phyloP scores from a whole-genome alignment of 352 stramenopile genomes.

The Globisporangium yorkense region DNA sequence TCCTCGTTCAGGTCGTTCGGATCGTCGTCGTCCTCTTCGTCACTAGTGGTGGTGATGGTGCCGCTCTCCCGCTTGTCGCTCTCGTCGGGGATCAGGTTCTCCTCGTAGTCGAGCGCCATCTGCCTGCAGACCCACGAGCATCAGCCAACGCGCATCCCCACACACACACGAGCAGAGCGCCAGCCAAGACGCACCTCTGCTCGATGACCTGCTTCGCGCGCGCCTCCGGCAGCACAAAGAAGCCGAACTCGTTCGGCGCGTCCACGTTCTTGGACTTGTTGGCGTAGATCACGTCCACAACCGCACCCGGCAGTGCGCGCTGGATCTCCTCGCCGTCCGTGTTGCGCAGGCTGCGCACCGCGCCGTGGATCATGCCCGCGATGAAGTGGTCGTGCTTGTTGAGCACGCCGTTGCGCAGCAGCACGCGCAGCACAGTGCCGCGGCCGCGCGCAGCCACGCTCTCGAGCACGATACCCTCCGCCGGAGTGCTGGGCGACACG shows the following conservation, averaged over 20 bases:
- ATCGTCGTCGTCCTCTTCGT: constrained; percentile 14
- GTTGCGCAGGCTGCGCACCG: constrained; percentile 56
- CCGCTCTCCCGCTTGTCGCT: neutral
- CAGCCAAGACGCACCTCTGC: constrained; percentile 35
- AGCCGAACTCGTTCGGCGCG: constrained; percentile 72
- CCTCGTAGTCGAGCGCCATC: constrained; percentile 65
- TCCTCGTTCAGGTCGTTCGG: constrained; percentile 31
- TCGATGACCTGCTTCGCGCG: constrained; percentile 68
- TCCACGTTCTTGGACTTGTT: constrained; percentile 84
- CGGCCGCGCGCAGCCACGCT: constrained; percentile 57
- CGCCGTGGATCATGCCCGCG: constrained; percentile 80
- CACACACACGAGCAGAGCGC: neutral
- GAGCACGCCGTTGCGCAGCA: constrained; percentile 64
- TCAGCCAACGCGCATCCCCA: neutral
- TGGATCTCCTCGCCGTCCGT: constrained; percentile 51
- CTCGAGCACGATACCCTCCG: constrained; percentile 71
- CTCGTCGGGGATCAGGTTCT: constrained; percentile 30
- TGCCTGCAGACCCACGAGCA: constrained; percentile 28
- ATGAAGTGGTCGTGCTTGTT: constrained; percentile 73
- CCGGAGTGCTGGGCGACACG: constrained; percentile 24
- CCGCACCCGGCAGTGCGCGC: constrained; percentile 46
- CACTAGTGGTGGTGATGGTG: neutral
- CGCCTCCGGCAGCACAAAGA: constrained; percentile 61
- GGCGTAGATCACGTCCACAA: constrained; percentile 77
- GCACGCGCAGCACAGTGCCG: constrained; percentile 64